These are phyloP conservation scores for Ophidiomyces ophidiicola DNA, from an alignment of 2,329 filamentous ascomycete species.

Conservation along the genomic window DNA sequence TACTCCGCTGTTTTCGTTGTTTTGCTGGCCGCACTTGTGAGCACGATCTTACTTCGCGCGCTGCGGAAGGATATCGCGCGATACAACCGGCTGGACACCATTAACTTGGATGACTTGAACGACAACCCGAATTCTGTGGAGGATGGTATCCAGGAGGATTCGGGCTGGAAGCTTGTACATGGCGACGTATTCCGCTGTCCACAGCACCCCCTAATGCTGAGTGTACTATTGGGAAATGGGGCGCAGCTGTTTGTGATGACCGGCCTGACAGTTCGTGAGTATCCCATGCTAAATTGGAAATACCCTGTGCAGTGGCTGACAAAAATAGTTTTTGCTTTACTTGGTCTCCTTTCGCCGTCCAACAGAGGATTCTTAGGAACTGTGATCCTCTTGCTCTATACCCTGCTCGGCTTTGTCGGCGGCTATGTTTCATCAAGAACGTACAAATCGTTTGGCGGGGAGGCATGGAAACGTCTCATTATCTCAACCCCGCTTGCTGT, in stretches of 20 bases:
- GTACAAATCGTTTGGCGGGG: slow-evolving; percentile 91
- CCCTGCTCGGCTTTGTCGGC: slow-evolving; percentile 79
- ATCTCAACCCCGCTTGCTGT: slow-evolving; percentile 73
- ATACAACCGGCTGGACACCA: slow-evolving; percentile 74
- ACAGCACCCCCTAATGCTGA: slow-evolving; percentile 67
- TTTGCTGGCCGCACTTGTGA: slow-evolving; percentile 80
- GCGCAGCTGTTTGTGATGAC: slow-evolving; percentile 97
- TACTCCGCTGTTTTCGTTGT: slow-evolving; percentile 92
- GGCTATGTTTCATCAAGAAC: slow-evolving; percentile 78
- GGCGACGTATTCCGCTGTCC: slow-evolving; percentile 93
- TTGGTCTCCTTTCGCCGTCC: slow-evolving; percentile 89
- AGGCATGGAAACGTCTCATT: slow-evolving; percentile 91
- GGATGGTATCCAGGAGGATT: slow-evolving; percentile 92
- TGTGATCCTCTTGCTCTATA: slow-evolving; percentile 87
- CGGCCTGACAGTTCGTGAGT: slow-evolving; percentile 65
- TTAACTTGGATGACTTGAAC: slow-evolving; percentile 78
- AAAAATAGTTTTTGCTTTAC: slow-evolving; percentile 59
- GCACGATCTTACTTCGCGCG: slow-evolving; percentile 78
- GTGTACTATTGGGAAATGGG: slow-evolving; percentile 81
- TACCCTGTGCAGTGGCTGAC: no score
- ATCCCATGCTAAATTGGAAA: neutral
- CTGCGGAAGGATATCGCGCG: slow-evolving; percentile 89
- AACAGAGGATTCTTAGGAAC: slow-evolving; percentile 90
- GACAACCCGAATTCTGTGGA: slow-evolving; percentile 63
- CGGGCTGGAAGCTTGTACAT: slow-evolving; percentile 95